Evolutionary conservation across 2,329 filamentous ascomycete genomes (phyloP).

Genomic region (Blastomyces emzantsi): DNA sequence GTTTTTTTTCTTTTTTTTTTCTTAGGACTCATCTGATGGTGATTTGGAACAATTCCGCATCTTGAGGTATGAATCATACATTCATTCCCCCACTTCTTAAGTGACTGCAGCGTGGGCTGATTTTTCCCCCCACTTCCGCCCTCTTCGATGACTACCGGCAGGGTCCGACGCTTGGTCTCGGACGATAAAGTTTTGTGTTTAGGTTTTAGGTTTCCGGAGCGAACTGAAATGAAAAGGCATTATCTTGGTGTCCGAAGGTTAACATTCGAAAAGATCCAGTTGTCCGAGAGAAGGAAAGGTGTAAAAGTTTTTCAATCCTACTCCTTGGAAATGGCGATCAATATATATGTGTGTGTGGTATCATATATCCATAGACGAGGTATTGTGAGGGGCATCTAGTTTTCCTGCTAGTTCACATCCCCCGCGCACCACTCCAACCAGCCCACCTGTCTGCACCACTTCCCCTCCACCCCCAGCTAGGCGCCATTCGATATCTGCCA

Average conservation of each 20-base stretch:
- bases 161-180: not conserved
- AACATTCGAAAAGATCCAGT: not conserved
- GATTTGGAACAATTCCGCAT: too few relatives aligned
- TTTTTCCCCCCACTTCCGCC: not conserved
- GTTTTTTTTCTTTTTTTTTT: too few relatives aligned
- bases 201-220: not conserved
- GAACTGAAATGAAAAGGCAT: not conserved
- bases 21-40: too few relatives aligned
- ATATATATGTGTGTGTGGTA: not conserved
- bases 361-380: conserved; percentile 3
- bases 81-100: not conserved
- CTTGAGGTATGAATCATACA: not conserved
- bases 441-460: conserved; percentile 78
- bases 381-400: conserved; percentile 20
- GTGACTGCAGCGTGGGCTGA: not conserved
- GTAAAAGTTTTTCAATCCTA: not conserved
- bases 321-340: not conserved
- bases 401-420: conserved; percentile 66
- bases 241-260: not conserved
- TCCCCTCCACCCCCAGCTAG: conserved; percentile 82
- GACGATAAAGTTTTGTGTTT: not conserved
- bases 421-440: conserved; percentile 78
- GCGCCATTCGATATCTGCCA: conserved; percentile 89
- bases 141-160: not conserved
- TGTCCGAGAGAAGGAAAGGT: not conserved